Evolutionary conservation across 345 rosid genomes (phyloP).

Genomic region (Cardamine resedifolia): DNA sequence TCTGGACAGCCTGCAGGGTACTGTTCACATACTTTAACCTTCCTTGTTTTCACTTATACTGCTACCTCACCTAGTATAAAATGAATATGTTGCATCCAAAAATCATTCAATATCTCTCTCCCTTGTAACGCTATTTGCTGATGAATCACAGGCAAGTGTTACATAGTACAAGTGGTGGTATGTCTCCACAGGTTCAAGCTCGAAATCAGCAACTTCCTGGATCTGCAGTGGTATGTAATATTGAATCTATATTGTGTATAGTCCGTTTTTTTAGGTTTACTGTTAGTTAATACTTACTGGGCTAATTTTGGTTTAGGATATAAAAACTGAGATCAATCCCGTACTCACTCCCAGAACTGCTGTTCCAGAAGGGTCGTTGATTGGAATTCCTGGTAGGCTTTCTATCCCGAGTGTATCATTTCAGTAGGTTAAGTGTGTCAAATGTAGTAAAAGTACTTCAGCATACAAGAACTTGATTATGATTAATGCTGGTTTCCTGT

Average conservation of each 20-base stretch:
- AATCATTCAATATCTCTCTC: not conserved
- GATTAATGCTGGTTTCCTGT: conserved; percentile 26
- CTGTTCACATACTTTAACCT: conserved; percentile 39
- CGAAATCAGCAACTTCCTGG: conserved; percentile 83
- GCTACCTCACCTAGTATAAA: not conserved
- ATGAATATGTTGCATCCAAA: not conserved
- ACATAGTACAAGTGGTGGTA: conserved; percentile 79
- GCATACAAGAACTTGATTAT: conserved; percentile 1
- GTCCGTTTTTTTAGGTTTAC: conserved; percentile 7
- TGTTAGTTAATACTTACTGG: conserved; percentile 27
- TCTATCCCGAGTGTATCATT: conserved; percentile 17
- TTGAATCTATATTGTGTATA: not conserved
- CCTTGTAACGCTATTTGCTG: conserved; percentile 18
- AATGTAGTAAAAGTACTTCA: conserved; percentile 15
- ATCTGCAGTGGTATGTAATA: conserved; percentile 60
- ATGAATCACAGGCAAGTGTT: conserved; percentile 80
- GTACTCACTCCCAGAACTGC: conserved; percentile 82
- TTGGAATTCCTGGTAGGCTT: conserved; percentile 83
- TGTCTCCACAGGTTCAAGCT: conserved; percentile 89
- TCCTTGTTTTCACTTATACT: conserved; percentile 20
- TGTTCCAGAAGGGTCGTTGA: conserved; percentile 85
- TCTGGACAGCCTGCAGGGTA: conserved; percentile 90
- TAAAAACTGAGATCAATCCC: conserved; percentile 85
- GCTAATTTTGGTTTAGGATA: conserved; percentile 63
- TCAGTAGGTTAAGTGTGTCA: conserved; percentile 10